phyloP scores from a whole-genome alignment of 2,329 filamentous ascomycete species.

The Fusarium sp. region DNA sequence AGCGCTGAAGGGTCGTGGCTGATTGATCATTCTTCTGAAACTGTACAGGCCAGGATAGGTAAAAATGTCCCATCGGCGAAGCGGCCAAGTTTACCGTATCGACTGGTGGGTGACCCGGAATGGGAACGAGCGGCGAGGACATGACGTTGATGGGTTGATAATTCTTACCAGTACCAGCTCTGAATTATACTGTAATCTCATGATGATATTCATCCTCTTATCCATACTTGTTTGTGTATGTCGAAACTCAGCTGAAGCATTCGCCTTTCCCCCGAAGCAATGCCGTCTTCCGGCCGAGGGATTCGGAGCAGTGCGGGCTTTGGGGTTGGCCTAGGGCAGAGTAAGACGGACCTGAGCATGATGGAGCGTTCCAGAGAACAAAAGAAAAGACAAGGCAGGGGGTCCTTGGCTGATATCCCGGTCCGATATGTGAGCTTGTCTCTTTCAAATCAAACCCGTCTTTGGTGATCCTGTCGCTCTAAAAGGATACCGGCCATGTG shows the following conservation, averaged over 20 bases:
- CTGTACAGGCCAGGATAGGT: neutral
- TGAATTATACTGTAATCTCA: neutral
- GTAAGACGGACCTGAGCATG: constrained; percentile 35
- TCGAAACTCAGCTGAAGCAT: too few species aligned
- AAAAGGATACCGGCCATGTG: constrained; percentile 20
- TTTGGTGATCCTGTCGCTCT: constrained; percentile 19
- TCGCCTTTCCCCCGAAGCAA: neutral
- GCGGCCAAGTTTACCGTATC: constrained; percentile 9
- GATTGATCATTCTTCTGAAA: constrained; percentile 2
- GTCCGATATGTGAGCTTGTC: constrained; percentile 31
- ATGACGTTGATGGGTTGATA: constrained; percentile 4
- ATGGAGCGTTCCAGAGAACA: constrained; percentile 20
- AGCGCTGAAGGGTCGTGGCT: constrained; percentile 22
- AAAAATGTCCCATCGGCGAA: constrained; percentile 5
- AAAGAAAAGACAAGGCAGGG: constrained; percentile 18
- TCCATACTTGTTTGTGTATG: too few species aligned
- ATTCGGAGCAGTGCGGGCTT: constrained; percentile 14
- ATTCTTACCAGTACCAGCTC: constrained; percentile 5
- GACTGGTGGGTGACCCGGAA: neutral
- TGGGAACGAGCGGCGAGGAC: constrained; percentile 3
- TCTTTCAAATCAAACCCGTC: constrained; percentile 29
- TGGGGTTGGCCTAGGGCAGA: constrained; percentile 1
- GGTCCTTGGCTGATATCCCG: constrained; percentile 19
- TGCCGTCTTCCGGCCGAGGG: constrained; percentile 26
- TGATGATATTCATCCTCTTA: too few species aligned